Base-by-base conservation (phyloP, 108 stramenopile species). In the Pelagomonas calceolata region DNA sequence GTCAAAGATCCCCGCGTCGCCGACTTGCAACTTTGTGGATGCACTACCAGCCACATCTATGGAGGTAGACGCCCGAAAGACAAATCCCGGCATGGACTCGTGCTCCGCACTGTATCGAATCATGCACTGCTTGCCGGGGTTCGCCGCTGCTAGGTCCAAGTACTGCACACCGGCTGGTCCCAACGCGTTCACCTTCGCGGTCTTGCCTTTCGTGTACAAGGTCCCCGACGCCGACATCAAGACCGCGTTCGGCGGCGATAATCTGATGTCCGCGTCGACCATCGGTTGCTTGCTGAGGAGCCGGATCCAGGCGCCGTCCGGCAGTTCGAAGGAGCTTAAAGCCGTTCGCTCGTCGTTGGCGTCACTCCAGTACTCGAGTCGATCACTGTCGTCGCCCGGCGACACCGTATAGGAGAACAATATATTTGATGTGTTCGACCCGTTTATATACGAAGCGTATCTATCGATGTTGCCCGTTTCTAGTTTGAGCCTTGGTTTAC, bases 341-440 rank as follows among this genome's bases (percentile, higher is more conserved):
- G 85, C 75, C 31, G 69, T 69, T 30, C 79, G 76, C 15, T 66
- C 46, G 10, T 76, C 66, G 31, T 79, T 76, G 0, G 84, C 75
- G 65, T 85, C 72, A 16, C 73, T 68, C 79, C 79, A 81, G 73
- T 88, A 88, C 66, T 86, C 79, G n/a, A 88, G 73, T 32, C 76
- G 68, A 7, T 33, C 29, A 21, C 74, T 66, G 31, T 37, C 64
- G 75, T 89, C 88, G 15, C 88, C 88, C 18, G 85, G 78, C 60
- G 73, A 37, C 17, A 87, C 85, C 15, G 30, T 43, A 73, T 89
- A 89, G 60, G 45, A 34, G 68, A 89, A 89, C 32, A 70, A 64
- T n/a, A 88, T 69, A 33, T 70, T 72, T 7, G 60, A 66, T 29
- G 75, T 68, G 63, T 83, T 66, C 29, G 68, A 71, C 32, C 83